phyloP scores from a whole-genome alignment of 257 asterid genomes.

The Penstemon eatonii region DNA sequence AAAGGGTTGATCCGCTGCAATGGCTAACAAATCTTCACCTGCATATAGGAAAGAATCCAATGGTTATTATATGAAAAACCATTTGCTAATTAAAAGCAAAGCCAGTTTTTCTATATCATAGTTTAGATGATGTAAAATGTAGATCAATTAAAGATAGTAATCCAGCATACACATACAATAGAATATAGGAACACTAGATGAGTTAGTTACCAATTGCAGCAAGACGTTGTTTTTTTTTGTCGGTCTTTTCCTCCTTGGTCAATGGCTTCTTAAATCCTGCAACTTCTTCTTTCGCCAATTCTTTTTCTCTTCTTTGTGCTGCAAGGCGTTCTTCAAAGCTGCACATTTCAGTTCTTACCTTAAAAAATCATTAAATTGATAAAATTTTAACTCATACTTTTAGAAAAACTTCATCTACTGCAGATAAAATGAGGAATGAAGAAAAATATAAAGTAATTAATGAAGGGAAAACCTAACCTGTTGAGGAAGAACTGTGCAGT shows the following conservation, averaged over 20 bases:
- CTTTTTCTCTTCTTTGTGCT: constrained; percentile 82
- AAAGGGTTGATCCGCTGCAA: constrained; percentile 96
- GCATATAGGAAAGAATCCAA: constrained; percentile 53
- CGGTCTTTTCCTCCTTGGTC: constrained; percentile 69
- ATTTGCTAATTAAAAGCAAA: no score
- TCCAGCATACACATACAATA: no score
- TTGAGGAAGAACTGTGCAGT: constrained; percentile 88
- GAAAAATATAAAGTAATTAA: no score
- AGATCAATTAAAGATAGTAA: no score
- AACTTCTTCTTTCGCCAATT: constrained; percentile 62
- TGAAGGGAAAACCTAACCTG: constrained; percentile 45
- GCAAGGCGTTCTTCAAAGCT: constrained; percentile 92
- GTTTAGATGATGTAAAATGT: no score
- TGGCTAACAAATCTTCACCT: constrained; percentile 94
- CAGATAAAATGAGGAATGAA: no score
- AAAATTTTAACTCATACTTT: not conserved
- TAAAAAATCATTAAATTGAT: not conserved
- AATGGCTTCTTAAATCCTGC: constrained; percentile 76
- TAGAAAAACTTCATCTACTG: not conserved
- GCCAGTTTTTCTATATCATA: no score
- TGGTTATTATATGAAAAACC: not conserved
- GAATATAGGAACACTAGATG: not conserved
- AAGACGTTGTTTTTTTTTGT: constrained; percentile 82
- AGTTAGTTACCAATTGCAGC: constrained; percentile 83
- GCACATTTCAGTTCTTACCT: constrained; percentile 30